A percentile compares a stretch with the other conserved stretches of the same genome.
Conservation (phyloP, 108 stramenopile species). For the Cyclostephanos invisitatus region DNA sequence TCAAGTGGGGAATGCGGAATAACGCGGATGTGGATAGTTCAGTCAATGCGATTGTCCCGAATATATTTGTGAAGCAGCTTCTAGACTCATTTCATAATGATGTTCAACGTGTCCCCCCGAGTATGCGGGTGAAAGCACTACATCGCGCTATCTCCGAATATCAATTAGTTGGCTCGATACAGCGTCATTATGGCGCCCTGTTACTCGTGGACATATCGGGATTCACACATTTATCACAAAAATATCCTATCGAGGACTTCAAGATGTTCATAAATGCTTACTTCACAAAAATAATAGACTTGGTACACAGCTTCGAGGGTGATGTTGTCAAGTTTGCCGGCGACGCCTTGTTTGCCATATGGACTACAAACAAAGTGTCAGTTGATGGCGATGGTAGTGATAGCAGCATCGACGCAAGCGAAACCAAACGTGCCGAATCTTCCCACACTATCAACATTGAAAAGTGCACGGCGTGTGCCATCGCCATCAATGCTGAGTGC, state of each 20-base stretch:
- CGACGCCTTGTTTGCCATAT: slow-evolving; percentile 53
- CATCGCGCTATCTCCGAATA: slow-evolving; percentile 13
- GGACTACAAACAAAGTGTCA: slow-evolving; percentile 20
- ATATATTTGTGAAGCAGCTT: slow-evolving; percentile 21
- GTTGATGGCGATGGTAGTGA: slow-evolving; percentile 5
- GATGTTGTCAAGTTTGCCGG: slow-evolving; percentile 62
- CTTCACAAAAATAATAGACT: slow-evolving; percentile 45
- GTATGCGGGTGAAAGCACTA: slow-evolving; percentile 7
- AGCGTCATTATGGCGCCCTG: slow-evolving; percentile 32
- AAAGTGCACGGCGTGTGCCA: slow-evolving; percentile 30
- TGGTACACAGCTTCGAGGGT: slow-evolving; percentile 34
- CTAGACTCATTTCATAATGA: slow-evolving; percentile 22
- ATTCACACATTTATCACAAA: slow-evolving; percentile 45
- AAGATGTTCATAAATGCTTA: slow-evolving; percentile 47
- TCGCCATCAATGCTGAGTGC: slow-evolving; percentile 28
- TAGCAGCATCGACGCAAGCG: not conserved
- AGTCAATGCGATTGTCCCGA: slow-evolving; percentile 27
- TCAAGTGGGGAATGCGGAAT: slow-evolving; percentile 15
- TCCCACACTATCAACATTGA: slow-evolving; percentile 15
- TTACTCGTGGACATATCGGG: slow-evolving; percentile 61
- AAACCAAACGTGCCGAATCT: not conserved
- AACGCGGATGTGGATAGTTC: slow-evolving; percentile 19
- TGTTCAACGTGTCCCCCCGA: not conserved
- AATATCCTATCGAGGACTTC: slow-evolving; percentile 17
- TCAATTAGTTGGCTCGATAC: slow-evolving; percentile 26